Evolutionary conservation across 768 basidiomycete genomes (phyloP).

Genomic region (Pilatotrama ljubarskyi): DNA sequence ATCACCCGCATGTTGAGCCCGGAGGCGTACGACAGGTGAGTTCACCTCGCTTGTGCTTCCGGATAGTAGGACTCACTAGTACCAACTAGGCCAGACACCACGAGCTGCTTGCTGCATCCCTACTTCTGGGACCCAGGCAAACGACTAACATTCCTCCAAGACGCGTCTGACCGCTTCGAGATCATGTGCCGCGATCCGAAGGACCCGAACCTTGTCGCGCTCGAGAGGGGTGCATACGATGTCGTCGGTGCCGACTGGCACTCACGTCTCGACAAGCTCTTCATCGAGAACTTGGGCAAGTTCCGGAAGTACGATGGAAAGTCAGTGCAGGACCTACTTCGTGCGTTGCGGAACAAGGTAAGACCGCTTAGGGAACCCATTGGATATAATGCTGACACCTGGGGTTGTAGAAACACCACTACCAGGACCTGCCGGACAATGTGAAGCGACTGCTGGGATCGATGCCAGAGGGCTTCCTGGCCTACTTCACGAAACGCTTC

Average conservation of each 20-base stretch:
- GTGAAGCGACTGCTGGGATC: constrained; percentile 86
- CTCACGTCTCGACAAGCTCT: constrained; percentile 77
- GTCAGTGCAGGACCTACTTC: constrained; percentile 87
- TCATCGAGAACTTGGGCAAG: constrained; percentile 94
- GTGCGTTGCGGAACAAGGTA: constrained; percentile 95
- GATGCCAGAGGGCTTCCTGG: constrained; percentile 89
- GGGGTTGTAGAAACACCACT: constrained; percentile 85
- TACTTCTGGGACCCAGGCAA: constrained; percentile 94
- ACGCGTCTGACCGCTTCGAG: constrained; percentile 96
- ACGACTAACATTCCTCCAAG: constrained; percentile 91
- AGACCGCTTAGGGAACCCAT: constrained; percentile 20
- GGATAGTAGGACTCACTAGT: constrained; percentile 5
- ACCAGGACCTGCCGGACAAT: constrained; percentile 93
- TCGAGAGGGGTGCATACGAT: constrained; percentile 67
- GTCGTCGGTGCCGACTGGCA: constrained; percentile 95
- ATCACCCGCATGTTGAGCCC: constrained; percentile 78
- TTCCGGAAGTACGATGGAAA: constrained; percentile 95
- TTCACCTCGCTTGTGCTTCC: constrained; percentile 9
- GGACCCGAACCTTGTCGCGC: constrained; percentile 67
- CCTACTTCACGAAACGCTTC: constrained; percentile 93
- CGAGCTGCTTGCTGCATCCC: constrained; percentile 85
- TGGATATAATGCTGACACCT: not conserved
- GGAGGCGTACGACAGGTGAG: constrained; percentile 74
- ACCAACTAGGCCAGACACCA: constrained; percentile 75
- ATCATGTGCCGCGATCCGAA: constrained; percentile 94